A percentile compares a stretch with the other conserved stretches of the same genome.
Conservation (phyloP, 768 basidiomycete genomes). For the Naganishia vaughanmartiniae region DNA sequence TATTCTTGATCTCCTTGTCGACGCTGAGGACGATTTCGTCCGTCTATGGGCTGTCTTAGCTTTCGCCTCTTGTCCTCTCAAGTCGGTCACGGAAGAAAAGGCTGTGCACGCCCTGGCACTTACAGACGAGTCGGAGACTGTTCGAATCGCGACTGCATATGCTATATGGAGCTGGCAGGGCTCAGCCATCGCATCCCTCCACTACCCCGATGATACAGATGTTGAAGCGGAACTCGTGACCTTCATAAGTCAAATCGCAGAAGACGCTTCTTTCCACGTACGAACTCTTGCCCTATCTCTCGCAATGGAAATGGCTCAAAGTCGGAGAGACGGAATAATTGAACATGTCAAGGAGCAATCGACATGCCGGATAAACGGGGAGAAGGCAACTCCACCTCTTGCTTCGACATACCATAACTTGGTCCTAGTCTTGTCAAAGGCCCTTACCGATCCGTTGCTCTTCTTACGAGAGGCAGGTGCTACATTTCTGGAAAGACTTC, state of each 20-base stretch:
- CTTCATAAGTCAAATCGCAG: background rate
- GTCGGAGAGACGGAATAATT: background rate
- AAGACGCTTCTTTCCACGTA: slow-evolving; percentile 10
- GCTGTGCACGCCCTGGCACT: background rate
- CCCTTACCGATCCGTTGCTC: background rate
- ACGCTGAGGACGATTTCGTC: background rate
- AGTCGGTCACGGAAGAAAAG: background rate
- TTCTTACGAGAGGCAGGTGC: background rate
- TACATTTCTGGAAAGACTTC: background rate
- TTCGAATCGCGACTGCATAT: slow-evolving; percentile 17
- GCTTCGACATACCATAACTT: background rate
- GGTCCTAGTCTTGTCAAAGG: background rate
- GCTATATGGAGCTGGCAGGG: slow-evolving; percentile 16
- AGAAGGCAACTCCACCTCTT: background rate
- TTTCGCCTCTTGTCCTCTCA: slow-evolving; percentile 13
- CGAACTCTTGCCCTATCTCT: slow-evolving; percentile 7
- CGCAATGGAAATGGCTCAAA: background rate
- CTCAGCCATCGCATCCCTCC: background rate
- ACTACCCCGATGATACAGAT: background rate
- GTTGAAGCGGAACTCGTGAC: background rate
- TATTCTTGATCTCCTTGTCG: background rate
- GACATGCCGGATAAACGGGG: background rate
- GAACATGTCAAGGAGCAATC: background rate
- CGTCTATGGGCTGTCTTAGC: slow-evolving; percentile 25
- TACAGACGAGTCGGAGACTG: background rate